phyloP scores from a whole-genome alignment of 208 protist genomes.

The Trypanosoma rangeli region DNA sequence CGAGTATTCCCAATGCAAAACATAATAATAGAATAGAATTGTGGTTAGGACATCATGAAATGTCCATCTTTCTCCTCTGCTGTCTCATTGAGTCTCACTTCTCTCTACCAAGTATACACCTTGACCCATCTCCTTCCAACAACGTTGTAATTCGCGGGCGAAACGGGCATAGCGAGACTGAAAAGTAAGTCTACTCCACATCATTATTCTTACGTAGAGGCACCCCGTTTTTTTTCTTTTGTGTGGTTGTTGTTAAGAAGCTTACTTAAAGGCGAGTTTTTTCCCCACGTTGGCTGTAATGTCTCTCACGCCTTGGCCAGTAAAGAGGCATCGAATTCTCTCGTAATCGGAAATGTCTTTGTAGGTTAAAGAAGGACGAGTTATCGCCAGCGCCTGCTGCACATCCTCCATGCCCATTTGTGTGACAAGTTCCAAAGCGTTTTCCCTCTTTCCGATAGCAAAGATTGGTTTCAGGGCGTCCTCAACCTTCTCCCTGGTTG shows the following conservation, averaged over 20 bases:
- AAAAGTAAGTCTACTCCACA: neutral
- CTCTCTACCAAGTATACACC: no score
- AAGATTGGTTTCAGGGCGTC: conserved; percentile 46
- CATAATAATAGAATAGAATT: no score
- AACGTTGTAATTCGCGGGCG: no score
- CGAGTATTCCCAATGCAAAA: no score
- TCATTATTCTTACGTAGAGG: neutral
- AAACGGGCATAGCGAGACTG: neutral
- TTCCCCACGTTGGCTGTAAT: conserved; percentile 8
- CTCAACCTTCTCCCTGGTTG: conserved; percentile 66
- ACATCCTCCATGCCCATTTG: conserved; percentile 59
- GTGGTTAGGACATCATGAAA: no score
- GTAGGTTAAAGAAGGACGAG: conserved; percentile 57
- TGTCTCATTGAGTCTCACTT: no score
- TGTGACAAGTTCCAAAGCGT: neutral
- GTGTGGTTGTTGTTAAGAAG: neutral
- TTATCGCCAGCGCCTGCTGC: conserved; percentile 41
- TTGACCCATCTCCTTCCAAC: no score
- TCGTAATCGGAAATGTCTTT: conserved; percentile 66
- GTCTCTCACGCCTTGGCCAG: neutral
- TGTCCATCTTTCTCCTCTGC: no score
- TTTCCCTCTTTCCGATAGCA: conserved; percentile 7
- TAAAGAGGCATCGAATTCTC: conserved; percentile 75
- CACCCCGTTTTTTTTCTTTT: neutral
- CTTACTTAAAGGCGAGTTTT: conserved; percentile 22